Base-by-base conservation (phyloP, 1,139 yeast species). In the Kodamaea sp. region DNA sequence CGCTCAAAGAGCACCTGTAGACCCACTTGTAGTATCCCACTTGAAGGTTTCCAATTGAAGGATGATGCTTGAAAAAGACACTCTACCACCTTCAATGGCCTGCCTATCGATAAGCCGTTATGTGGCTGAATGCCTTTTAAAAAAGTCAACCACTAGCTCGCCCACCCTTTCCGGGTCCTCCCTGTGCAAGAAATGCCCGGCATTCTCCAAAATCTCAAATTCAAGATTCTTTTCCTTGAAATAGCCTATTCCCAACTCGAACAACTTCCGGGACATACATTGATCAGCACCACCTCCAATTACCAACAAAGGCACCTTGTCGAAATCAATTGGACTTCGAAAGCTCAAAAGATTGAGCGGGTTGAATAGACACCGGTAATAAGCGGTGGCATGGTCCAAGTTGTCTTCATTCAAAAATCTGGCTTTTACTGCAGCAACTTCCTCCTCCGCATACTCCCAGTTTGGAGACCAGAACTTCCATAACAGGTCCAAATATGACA, bases 381-480 rank as follows among this genome's bases (percentile, higher is more conserved):
- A 70, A 7, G 70, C 71, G 3, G 75, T 70, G n/a, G 65, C 58
- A 8, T 63, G 63, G 36, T 67, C 67, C n/a, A 67, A 46, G 1
- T 62, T 66, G 1, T 57, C 58, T 3, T 57, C 58, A 11, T 50
- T 43, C n/a, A 41, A 41, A 24, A 70, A 52, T 0, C 67, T 56
- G 7, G 51, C 49, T 36, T 64, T 51, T 6, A 69, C 65, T 12
- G 54, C 48, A 8, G 49, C 63, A 12, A 70, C 60, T 8, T 58
- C 67, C n/a, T 47, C 50, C 5, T 41, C 32, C 2, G 56, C 33
- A 39, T 55, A 67, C 7, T 60, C 47, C 67, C 73, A 70, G 1
- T 57, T 52, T 1, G 75, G 75, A 3, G 73, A 65, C 76, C 76
- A 70, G 45, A 50, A 65, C 33, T 47, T 49, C 74, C 74, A 70